Evolutionary conservation across 1,284 basidiomycete genomes (phyloP), one percentile per base, ranked within the genome.

Genomic region (Phellopilus nigrolimitatus): DNA sequence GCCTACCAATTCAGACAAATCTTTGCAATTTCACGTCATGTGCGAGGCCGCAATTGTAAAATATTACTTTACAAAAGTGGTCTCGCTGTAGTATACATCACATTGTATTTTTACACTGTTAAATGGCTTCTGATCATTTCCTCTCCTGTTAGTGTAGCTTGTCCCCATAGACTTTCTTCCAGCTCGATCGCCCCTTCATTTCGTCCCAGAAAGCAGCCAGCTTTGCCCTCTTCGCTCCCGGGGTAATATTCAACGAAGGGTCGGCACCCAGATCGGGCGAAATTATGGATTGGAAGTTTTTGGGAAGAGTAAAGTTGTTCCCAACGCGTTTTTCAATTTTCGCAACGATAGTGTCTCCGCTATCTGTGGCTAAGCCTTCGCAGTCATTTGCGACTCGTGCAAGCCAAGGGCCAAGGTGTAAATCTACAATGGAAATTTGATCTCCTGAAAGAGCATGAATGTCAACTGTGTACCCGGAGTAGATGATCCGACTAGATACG

Each of bases 391-490:
- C 77, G 8, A 92, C 58, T 25, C 82, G 76, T 2, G 81, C 71
- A 33, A 93, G 65, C 90, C 89, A 95, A 9, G 81, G 82, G 2
- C 80, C 82, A 22, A 92, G 70, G 61, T 93, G 89, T 47, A 92
- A 67, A 63, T 95, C 92, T 2, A 84, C 88, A 38, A 91, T 70
- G 6, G 84, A 88, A 62, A 92, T 66, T 55, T 90, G 87, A 60
- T 87, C 86, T 22, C 84, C 84, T 86, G 53, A 36, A 17, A 44
- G 21, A 46, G 73, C 63, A 64, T 61, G 58, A 22, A 62, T 56
- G 41, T 54, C 56, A 54, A 52, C 48, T 42, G 48, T 5, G 22
- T 40, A 39, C 21, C 13, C 38, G 10, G 8, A 7, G 37, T 15
- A 40, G 19, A n/a, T 27, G 30, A 28, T 22, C 2, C 36, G 3